phyloP scores from a whole-genome alignment of 768 basidiomycete species.

The Brasilioporus rufonigricans region DNA sequence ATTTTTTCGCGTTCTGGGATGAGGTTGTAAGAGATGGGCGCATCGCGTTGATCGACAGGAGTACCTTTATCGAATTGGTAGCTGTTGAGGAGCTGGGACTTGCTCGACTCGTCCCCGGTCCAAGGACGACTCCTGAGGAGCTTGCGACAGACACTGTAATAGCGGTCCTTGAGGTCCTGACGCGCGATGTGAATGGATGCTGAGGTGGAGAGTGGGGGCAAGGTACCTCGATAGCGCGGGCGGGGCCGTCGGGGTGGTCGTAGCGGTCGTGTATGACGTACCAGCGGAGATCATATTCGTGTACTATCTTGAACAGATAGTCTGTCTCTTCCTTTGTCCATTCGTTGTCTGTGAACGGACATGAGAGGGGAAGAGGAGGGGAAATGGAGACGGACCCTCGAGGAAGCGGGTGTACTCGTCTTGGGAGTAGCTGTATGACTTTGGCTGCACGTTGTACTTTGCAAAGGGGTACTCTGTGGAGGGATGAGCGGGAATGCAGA shows the following conservation, averaged over 20 bases:
- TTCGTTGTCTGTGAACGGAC: constrained; percentile 52
- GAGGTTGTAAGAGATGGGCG: neutral
- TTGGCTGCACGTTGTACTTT: constrained; percentile 73
- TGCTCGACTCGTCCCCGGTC: constrained; percentile 74
- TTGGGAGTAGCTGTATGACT: constrained; percentile 69
- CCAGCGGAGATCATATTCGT: constrained; percentile 86
- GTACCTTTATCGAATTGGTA: constrained; percentile 89
- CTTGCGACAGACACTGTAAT: constrained; percentile 88
- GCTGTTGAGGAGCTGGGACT: constrained; percentile 61
- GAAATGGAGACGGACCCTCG: constrained; percentile 49
- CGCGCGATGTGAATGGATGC: neutral
- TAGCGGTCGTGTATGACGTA: constrained; percentile 90
- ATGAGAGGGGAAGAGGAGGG: neutral
- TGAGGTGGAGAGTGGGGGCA: neutral
- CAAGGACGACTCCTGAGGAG: constrained; percentile 84
- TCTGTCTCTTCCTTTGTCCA: constrained; percentile 96
- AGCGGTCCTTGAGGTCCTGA: constrained; percentile 88
- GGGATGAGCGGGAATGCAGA: neutral
- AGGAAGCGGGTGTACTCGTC: constrained; percentile 86
- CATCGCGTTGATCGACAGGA: too few relatives aligned
- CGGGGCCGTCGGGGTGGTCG: constrained; percentile 56
- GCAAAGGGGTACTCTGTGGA: constrained; percentile 72
- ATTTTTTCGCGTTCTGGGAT: constrained; percentile 75
- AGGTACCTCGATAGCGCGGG: constrained; percentile 68
- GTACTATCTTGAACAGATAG: constrained; percentile 79